Base-by-base conservation (phyloP, 2,329 filamentous ascomycete species). In the Neopestalotiopsis sp. region DNA sequence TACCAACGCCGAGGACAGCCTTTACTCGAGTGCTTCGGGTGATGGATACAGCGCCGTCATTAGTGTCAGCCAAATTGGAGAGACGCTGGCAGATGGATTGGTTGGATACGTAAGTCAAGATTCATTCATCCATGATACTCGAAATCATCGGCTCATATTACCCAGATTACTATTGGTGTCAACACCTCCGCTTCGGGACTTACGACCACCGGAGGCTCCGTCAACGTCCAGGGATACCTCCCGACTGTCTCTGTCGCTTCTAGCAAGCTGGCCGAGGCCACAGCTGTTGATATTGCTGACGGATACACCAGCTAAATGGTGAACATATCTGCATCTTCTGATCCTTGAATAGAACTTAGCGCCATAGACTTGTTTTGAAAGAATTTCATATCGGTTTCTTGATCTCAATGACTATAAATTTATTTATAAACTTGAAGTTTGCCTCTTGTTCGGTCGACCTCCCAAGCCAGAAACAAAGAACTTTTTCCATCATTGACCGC, bases 161-260 rank as follows among this genome's bases (percentile, higher is more conserved):
- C 20, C 20, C 40, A 65, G 20, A 66, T 66, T 45, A 66, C 64
- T 13, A 66, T 66, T 66, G 64, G 64, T 32, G 64, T 66, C 17
- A 66, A 66, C 49, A 34, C 49, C n/a, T 66, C 64, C 10, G 64
- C 64, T 17, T 45, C 56, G 17, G 64, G 20, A 12, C 28, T 58
- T 17, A 14, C 30, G 20, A 66, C 64, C 12, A 66, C 64, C 30
- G 64, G 64, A 30, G 32, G 20, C 13, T 34, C 9, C 14, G 64
- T 66, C 49, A 66, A 66, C n/a, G 45, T 58, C n/a, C 24, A 57
- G 24, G 64, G 64, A 24, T 58, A n/a, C 20, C 49, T 66, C 24
- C 64, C 64, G 13, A 66, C 64, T 24, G 64, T 66, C 24, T 66
- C 64, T 9, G 64, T 66, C n/a, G 64, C 64, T 24, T 32, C 45